Evolutionary conservation across 2,329 filamentous ascomycete species (phyloP).

Genomic region (Hymenoscyphus fructigenus): DNA sequence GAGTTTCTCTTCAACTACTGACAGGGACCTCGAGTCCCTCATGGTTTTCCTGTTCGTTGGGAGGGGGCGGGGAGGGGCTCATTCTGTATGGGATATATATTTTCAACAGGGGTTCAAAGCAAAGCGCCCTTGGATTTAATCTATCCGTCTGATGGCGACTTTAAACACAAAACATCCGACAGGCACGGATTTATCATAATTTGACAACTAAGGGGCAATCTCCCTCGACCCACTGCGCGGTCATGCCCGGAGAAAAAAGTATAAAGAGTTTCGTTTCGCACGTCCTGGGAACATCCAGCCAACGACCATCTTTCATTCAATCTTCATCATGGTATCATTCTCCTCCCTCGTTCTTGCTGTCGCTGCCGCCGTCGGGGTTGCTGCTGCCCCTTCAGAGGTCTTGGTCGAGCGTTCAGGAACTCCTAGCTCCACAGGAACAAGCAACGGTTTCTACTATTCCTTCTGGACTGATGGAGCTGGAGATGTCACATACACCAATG

Average conservation of each 20-base stretch:
- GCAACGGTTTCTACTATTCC: constrained; percentile 60
- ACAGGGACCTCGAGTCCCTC: not conserved
- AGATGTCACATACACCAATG: constrained; percentile 54
- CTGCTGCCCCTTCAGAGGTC: constrained; percentile 17
- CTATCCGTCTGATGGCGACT: not conserved
- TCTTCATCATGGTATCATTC: constrained; percentile 26
- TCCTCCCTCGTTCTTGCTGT: constrained; percentile 22
- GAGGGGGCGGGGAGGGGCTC: not conserved
- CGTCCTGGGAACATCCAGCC: not conserved
- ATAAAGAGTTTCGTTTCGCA: not conserved
- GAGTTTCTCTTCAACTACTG: not conserved
- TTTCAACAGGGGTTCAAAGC: not conserved
- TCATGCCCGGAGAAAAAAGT: not conserved
- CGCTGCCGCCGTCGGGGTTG: constrained; percentile 18
- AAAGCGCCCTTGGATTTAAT: not conserved
- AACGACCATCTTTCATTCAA: constrained; percentile 5
- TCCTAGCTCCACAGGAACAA: constrained; percentile 48
- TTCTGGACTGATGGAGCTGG: constrained; percentile 56
- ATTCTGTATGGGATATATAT: not conserved
- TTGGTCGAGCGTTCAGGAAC: constrained; percentile 35
- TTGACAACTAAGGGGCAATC: not conserved
- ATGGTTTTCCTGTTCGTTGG: not conserved
- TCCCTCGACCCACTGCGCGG: not conserved
- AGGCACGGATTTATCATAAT: not conserved
- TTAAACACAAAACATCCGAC: not conserved